Percentiles rank a stretch among this genome's conserved stretches.
Conservation (phyloP, 2,329 filamentous ascomycete genomes). For the Sphaerostilbella broomeana region DNA sequence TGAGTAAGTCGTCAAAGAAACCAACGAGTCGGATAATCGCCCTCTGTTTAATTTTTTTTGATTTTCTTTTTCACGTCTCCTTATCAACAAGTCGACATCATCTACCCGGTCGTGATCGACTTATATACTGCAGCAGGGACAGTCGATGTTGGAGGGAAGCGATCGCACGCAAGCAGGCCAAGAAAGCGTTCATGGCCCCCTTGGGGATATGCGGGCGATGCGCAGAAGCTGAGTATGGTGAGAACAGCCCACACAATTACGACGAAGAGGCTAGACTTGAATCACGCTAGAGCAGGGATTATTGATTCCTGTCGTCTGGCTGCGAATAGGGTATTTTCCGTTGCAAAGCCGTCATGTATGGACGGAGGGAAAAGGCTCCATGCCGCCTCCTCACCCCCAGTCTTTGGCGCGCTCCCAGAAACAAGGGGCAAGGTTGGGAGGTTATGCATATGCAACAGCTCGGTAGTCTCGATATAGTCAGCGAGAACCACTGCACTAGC, state of each 20-base stretch:
- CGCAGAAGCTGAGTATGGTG: conserved; percentile 3
- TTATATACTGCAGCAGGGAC: background rate
- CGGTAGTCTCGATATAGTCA: background rate
- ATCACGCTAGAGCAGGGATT: conserved; percentile 1
- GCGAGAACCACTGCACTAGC: background rate
- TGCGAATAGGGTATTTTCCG: background rate
- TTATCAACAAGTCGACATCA: too few relatives aligned
- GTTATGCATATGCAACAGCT: background rate
- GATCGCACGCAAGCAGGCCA: conserved; percentile 9
- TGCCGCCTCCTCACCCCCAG: too few relatives aligned
- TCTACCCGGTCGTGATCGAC: too few relatives aligned
- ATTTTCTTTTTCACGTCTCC: too few relatives aligned
- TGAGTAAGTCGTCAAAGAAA: too few relatives aligned
- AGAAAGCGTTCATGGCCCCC: conserved; percentile 1
- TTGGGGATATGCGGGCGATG: conserved; percentile 1
- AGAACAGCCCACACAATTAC: conserved; percentile 12
- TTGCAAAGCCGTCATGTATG: background rate
- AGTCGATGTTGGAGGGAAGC: conserved; percentile 1
- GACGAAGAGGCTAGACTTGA: conserved; percentile 11
- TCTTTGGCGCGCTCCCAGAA: too few relatives aligned
- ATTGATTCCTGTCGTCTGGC: background rate
- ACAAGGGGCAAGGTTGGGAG: too few relatives aligned
- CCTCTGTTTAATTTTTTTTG: too few relatives aligned
- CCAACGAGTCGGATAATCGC: too few relatives aligned
- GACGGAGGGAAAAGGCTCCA: too few relatives aligned